These are phyloP conservation scores for Aspergillus piperis DNA, from an alignment of 2,329 filamentous ascomycete genomes.

Conservation along the genomic window DNA sequence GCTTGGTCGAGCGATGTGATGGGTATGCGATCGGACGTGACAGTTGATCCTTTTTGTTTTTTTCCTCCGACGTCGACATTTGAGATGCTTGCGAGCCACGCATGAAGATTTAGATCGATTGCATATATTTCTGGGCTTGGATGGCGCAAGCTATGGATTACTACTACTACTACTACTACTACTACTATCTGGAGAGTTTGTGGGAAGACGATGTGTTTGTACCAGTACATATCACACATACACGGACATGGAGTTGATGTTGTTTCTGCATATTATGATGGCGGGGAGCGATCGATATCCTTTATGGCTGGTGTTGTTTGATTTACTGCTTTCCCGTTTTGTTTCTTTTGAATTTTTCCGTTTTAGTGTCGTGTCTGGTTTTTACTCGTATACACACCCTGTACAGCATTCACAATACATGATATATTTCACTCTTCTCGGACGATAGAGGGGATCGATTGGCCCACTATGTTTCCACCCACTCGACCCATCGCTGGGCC, in stretches of 20 bases:
- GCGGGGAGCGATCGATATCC: slow-evolving; percentile 11
- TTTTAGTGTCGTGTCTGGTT: not conserved
- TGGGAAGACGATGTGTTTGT: slow-evolving; percentile 11
- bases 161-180: too few relatives aligned
- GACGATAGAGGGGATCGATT: not conserved
- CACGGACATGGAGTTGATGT: slow-evolving; percentile 22
- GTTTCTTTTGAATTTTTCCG: not conserved
- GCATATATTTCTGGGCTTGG: slow-evolving; percentile 6
- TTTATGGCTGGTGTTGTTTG: slow-evolving; percentile 9
- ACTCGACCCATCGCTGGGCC: too few relatives aligned
- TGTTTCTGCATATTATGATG: slow-evolving; percentile 17
- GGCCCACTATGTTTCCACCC: not conserved
- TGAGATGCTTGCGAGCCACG: not conserved
- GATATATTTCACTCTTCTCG: not conserved
- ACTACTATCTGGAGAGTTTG: not conserved
- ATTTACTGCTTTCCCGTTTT: not conserved
- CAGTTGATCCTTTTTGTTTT: not conserved
- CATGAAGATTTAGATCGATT: slow-evolving; percentile 5
- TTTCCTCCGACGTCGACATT: not conserved
- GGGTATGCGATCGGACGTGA: slow-evolving; percentile 57
- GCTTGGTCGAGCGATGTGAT: slow-evolving; percentile 70
- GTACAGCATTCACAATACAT: not conserved
- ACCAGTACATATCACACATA: slow-evolving; percentile 20
- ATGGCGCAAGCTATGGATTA: not conserved
- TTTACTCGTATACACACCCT: not conserved